These are phyloP conservation scores for Kodamaea fungicola DNA, from an alignment of 1,139 yeast genomes.

Conservation along the genomic window DNA sequence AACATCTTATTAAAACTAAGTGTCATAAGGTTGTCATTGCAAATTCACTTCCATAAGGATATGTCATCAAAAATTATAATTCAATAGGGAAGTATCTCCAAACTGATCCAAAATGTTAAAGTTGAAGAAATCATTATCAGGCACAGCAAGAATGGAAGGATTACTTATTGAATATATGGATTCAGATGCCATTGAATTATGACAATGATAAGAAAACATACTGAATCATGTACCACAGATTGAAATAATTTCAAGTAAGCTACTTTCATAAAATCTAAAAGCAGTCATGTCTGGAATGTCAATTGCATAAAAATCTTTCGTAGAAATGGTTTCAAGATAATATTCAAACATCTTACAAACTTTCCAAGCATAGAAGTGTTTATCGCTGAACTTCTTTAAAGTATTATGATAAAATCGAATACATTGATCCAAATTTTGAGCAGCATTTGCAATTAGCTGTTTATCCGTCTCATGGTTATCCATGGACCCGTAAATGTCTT, in stretches of 20 bases:
- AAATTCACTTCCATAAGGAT: no score
- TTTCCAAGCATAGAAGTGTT: slow-evolving; percentile 2
- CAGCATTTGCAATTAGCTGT: not conserved
- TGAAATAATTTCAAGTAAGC: not conserved
- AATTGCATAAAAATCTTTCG: not conserved
- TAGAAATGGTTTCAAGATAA: not conserved
- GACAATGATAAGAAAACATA: not conserved
- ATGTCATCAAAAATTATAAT: not conserved
- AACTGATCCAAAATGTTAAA: slow-evolving; percentile 1
- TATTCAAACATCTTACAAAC: slow-evolving; percentile 1
- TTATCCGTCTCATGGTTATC: not conserved
- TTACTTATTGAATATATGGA: not conserved
- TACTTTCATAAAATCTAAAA: not conserved
- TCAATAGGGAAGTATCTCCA: not conserved
- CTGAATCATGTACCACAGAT: slow-evolving; percentile 1
- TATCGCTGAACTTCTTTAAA: not conserved
- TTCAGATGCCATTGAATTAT: no score
- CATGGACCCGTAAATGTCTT: not conserved
- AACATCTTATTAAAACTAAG: no score
- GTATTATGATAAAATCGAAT: not conserved
- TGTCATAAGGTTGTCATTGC: no score
- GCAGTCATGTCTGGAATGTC: not conserved
- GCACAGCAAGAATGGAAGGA: not conserved
- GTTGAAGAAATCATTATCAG: not conserved
- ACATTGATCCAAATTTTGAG: not conserved